Conservation (phyloP, 495 filamentous ascomycete species). For the Staphylotrichum tortipilum region DNA sequence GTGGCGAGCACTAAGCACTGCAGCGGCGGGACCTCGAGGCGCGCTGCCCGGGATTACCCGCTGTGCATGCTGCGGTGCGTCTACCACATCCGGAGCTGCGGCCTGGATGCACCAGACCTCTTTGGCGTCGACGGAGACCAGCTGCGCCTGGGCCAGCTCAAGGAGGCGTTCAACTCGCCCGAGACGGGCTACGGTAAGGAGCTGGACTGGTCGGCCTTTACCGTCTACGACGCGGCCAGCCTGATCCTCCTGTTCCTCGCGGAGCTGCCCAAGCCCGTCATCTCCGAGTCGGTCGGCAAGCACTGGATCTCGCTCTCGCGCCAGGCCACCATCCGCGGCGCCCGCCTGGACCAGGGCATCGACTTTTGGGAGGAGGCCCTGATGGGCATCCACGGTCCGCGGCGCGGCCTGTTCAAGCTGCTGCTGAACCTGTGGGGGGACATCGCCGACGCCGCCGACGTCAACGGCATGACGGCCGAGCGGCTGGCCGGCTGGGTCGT, state of each 20-base stretch:
- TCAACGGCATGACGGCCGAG: constrained; percentile 40
- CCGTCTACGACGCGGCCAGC: constrained; percentile 34
- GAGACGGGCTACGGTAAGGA: constrained; percentile 32
- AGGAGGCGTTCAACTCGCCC: constrained; percentile 25
- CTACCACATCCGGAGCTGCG: constrained; percentile 32
- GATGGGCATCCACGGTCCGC: constrained; percentile 29
- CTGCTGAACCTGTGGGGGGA: constrained; percentile 38
- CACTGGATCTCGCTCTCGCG: constrained; percentile 33
- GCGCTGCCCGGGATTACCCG: constrained; percentile 32
- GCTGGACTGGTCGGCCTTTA: constrained; percentile 30
- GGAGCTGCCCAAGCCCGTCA: constrained; percentile 30
- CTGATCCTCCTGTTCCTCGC: constrained; percentile 33
- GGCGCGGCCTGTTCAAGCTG: constrained; percentile 34
- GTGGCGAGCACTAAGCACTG: constrained; percentile 31
- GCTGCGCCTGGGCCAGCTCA: constrained; percentile 25
- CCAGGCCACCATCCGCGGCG: constrained; percentile 27
- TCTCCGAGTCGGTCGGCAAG: constrained; percentile 30
- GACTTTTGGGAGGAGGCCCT: constrained; percentile 44
- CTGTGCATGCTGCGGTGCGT: constrained; percentile 37
- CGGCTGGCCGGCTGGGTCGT: constrained; percentile 31
- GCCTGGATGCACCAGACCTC: constrained; percentile 27
- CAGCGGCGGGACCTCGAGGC: constrained; percentile 26
- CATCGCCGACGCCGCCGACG: constrained; percentile 24
- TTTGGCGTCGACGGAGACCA: constrained; percentile 31
- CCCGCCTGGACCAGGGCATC: constrained; percentile 34